Percentiles rank a stretch among this genome's conserved stretches.
Conservation (phyloP, 2,329 filamentous ascomycete genomes). For the Alternaria panax region DNA sequence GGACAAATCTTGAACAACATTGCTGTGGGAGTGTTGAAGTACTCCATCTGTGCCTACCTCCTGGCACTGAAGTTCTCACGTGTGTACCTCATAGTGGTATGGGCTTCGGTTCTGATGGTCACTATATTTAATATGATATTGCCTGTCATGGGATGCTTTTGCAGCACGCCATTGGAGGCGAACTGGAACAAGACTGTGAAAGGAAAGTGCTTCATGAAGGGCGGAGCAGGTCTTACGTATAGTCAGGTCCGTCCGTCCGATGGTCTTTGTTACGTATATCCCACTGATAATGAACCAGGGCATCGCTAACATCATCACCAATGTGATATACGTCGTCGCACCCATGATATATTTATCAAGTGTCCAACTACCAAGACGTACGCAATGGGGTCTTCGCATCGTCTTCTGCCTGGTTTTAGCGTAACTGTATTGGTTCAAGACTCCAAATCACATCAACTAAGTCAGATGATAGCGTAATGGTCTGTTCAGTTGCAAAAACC, state of each 20-base stretch:
- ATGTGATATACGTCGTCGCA: slow-evolving; percentile 37
- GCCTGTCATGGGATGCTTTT: slow-evolving; percentile 29
- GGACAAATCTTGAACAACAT: slow-evolving; percentile 35
- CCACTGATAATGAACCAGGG: slow-evolving; percentile 15
- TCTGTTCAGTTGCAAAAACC: slow-evolving; percentile 36
- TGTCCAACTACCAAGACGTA: slow-evolving; percentile 33
- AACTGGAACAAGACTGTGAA: slow-evolving; percentile 35
- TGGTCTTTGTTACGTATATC: neutral
- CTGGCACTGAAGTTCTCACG: slow-evolving; percentile 33
- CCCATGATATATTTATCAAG: slow-evolving; percentile 37
- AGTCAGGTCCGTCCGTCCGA: slow-evolving; percentile 10
- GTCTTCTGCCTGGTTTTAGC: slow-evolving; percentile 39
- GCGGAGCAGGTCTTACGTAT: slow-evolving; percentile 20
- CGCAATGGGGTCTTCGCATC: slow-evolving; percentile 34
- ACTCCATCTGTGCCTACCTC: slow-evolving; percentile 40
- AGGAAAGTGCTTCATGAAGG: slow-evolving; percentile 34
- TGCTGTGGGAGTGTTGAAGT: slow-evolving; percentile 34
- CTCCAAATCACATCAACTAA: neutral
- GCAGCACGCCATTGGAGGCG: slow-evolving; percentile 34
- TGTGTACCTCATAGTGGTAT: slow-evolving; percentile 31
- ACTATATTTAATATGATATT: slow-evolving; percentile 33
- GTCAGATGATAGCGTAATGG: slow-evolving; percentile 29
- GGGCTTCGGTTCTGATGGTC: slow-evolving; percentile 34
- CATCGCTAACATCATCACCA: slow-evolving; percentile 37
- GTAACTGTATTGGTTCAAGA: slow-evolving; percentile 16